These are phyloP conservation scores for Podospora sp. DNA, from an alignment of 495 filamentous ascomycete genomes.

Conservation along the genomic window DNA sequence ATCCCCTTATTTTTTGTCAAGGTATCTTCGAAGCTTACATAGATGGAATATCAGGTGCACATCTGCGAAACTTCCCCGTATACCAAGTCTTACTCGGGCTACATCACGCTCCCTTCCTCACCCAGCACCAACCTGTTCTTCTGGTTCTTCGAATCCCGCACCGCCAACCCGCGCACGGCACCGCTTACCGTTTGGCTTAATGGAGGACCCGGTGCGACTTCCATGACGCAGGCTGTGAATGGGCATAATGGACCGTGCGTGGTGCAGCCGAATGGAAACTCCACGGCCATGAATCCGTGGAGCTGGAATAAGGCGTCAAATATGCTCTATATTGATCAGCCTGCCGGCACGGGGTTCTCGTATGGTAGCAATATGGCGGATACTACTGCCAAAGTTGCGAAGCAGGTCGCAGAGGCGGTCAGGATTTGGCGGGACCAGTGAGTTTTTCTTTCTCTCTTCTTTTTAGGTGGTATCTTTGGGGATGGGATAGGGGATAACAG, in stretches of 20 bases:
- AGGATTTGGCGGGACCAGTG: neutral
- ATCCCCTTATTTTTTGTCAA: neutral
- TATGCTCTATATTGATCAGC: constrained; percentile 25
- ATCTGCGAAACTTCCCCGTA: constrained; percentile 20
- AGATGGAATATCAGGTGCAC: neutral
- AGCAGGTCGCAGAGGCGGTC: neutral
- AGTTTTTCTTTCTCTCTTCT: neutral
- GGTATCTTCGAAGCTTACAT: neutral
- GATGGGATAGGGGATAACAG: constrained; percentile 38
- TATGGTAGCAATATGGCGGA: constrained; percentile 30
- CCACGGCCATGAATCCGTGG: constrained; percentile 16
- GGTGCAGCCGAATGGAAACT: constrained; percentile 5
- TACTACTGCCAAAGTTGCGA: neutral
- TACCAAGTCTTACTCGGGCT: constrained; percentile 21
- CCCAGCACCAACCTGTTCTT: constrained; percentile 16
- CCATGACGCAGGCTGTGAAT: constrained; percentile 12
- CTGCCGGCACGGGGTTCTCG: constrained; percentile 19
- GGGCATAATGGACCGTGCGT: constrained; percentile 24
- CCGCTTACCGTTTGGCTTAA: constrained; percentile 23
- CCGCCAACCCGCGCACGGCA: constrained; percentile 6
- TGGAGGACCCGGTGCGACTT: constrained; percentile 19
- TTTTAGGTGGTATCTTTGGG: neutral
- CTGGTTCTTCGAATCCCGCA: constrained; percentile 22
- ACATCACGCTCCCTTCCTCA: constrained; percentile 18
- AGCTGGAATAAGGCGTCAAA: constrained; percentile 24